Evolutionary conservation across 495 filamentous ascomycete species (phyloP).

Genomic region (Neurospora hispaniola): DNA sequence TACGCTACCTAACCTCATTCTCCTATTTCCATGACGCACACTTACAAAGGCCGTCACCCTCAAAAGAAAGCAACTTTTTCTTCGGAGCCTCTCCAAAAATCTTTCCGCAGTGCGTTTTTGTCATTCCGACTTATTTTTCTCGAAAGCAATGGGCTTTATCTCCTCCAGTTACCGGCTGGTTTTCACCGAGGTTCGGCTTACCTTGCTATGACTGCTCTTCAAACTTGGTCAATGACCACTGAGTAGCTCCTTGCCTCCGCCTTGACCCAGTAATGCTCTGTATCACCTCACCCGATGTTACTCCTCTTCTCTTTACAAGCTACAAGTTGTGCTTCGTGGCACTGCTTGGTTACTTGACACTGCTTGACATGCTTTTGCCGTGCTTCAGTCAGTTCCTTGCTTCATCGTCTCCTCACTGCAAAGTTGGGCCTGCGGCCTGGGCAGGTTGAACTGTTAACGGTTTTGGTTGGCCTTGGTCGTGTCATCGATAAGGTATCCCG

Average conservation of each 20-base stretch:
- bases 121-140: background rate
- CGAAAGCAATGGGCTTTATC: background rate
- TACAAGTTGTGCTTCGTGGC: background rate
- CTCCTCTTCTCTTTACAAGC: background rate
- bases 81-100: background rate
- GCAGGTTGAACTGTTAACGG: background rate
- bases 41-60: background rate
- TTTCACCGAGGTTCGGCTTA: background rate
- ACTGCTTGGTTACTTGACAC: background rate
- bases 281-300: background rate
- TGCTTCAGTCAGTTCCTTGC: background rate
- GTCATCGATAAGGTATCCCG: background rate
- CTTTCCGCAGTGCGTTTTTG: background rate
- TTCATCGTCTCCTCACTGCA: background rate
- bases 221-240: background rate
- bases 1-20: background rate
- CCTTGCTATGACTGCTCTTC: background rate
- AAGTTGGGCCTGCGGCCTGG: background rate
- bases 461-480: background rate
- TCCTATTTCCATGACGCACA: background rate
- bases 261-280: background rate
- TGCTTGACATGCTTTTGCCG: background rate
- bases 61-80: background rate
- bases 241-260: background rate
- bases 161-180: background rate